Conservation (phyloP, 257 asterid genomes). For the Solanum corneliomulleri region DNA sequence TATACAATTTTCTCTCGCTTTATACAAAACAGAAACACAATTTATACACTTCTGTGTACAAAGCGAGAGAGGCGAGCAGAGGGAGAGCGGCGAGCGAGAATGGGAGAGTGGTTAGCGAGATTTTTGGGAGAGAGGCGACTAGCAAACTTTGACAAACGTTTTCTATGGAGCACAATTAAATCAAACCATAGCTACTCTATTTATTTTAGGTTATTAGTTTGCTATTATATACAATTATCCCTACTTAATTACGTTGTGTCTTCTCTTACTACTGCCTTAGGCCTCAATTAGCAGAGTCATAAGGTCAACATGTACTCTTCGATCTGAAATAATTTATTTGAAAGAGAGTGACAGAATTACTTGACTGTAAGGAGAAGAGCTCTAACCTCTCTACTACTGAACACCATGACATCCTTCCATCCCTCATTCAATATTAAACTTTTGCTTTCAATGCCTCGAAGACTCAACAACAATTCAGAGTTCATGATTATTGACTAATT, state of each 20-base stretch:
- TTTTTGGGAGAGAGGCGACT: no score
- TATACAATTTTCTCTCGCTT: no score
- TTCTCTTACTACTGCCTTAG: not conserved
- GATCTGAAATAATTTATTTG: not conserved
- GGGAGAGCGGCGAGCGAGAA: no score
- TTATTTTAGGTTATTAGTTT: no score
- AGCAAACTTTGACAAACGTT: no score
- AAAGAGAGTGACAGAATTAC: not conserved
- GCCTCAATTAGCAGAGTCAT: not conserved
- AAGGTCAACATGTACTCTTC: not conserved
- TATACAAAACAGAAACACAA: no score
- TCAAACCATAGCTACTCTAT: no score
- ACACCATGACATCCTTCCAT: not conserved
- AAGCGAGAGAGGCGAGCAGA: no score
- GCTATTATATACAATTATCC: no score
- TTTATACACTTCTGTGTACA: no score
- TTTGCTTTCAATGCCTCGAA: not conserved
- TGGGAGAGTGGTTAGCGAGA: no score
- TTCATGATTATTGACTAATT: not conserved
- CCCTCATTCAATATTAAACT: not conserved
- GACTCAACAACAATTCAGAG: not conserved
- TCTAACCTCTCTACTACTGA: not conserved
- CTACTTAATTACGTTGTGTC: not conserved
- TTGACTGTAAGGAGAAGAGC: not conserved
- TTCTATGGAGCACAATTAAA: no score